phyloP scores from a whole-genome alignment of 2,329 filamentous ascomycete species.

The Pochonia chlamydosporia region DNA sequence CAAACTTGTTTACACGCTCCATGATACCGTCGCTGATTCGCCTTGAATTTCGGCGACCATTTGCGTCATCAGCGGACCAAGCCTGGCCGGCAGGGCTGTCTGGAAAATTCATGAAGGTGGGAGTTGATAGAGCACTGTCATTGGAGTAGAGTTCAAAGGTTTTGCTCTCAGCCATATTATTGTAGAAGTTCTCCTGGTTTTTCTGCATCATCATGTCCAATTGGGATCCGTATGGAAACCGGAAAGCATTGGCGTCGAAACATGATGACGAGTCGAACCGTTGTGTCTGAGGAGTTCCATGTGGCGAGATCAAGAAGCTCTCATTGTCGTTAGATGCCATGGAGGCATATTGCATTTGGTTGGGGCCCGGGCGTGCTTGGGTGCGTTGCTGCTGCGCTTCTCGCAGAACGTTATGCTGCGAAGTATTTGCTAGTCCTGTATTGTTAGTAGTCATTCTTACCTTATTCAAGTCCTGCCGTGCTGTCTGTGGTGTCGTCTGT shows the following conservation, averaged over 20 bases:
- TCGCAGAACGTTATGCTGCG: conserved; percentile 73
- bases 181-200: conserved; percentile 36
- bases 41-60: conserved; percentile 34
- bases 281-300: conserved; percentile 48
- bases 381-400: conserved; percentile 85
- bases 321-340: conserved; percentile 37
- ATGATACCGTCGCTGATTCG: conserved; percentile 57
- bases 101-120: conserved; percentile 43
- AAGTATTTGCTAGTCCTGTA: conserved; percentile 46
- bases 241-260: conserved; percentile 36
- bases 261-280: conserved; percentile 44
- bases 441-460: conserved; percentile 51
- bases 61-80: conserved; percentile 42
- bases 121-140: conserved; percentile 41
- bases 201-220: conserved; percentile 42
- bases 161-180: conserved; percentile 35
- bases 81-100: conserved; percentile 39
- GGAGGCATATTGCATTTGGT: conserved; percentile 19
- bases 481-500: conserved; percentile 28
- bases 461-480: conserved; percentile 29
- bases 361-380: conserved; percentile 64
- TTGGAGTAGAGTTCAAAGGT: conserved; percentile 46
- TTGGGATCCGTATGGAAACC: conserved; percentile 42
- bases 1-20: conserved; percentile 55
- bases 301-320: conserved; percentile 52